Evolutionary conservation across 208 protist species (phyloP), one percentile per base, ranked within the genome.

Genomic region (Leishmania guyanensis): DNA sequence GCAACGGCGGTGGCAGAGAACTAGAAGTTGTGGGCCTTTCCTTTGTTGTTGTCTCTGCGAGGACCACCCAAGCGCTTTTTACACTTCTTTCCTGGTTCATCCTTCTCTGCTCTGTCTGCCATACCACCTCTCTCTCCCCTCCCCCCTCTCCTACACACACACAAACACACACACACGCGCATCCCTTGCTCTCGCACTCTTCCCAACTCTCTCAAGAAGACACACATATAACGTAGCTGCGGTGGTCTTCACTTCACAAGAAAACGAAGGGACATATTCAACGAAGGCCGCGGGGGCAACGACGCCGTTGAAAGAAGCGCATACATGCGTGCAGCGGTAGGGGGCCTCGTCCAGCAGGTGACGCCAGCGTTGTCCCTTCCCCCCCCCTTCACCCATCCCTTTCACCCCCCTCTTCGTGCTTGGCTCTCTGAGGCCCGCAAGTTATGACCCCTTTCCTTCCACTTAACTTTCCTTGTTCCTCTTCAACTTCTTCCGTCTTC

Each of bases 401-500:
- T 51, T 36, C 29, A 48, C 10, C 29, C 72, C 22, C 29, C 43
- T 46, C 39, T 46, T 6, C 43, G 43, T 46, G 39, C 39, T 43
- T 46, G 43, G 43, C 43, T 46, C 58, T 51, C 48, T 69, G 54
- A 36, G 29, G 29, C 16, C 48, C 60, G 20, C 26, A 65, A 17
- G 26, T n/a, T 33, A 65, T n/a, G 8, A 9, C 8, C 26, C 69
- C 39, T 33, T 14, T 20, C 33, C 46, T 54, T 10, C 22, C 46
- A 4, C 46, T 4, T 75, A 17, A 43, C 12, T 48, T 74, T 50
- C 26, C 73, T 29, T 20, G 46, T 39, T 78, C 53, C 51, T 50
- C 56, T 77, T 73, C 20, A 74, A 62, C 53, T 80, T 73, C 46
- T 73, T 74, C 75, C 10, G 29, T 16, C 43, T 54, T 54, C 10